A percentile compares a stretch with the other conserved stretches of the same genome.
phyloP scores from a whole-genome alignment of 768 basidiomycete species.

The Lepiota venenata region DNA sequence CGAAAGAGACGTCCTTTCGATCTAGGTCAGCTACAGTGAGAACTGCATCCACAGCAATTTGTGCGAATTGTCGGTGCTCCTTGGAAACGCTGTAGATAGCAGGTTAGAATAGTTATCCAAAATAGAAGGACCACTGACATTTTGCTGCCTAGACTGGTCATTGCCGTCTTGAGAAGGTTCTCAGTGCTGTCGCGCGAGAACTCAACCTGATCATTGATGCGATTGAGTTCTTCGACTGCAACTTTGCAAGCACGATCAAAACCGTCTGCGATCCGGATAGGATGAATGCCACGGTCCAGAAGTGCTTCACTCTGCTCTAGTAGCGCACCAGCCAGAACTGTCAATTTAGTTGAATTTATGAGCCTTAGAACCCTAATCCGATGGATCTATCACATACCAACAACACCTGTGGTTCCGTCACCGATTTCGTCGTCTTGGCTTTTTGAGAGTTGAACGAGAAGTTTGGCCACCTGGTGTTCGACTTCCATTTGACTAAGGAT shows the following conservation, averaged over 20 bases:
- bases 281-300: constrained; percentile 99
- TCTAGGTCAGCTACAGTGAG: constrained; percentile 93
- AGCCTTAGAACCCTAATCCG: background rate
- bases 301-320: constrained; percentile 92
- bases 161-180: constrained; percentile 91
- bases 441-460: constrained; percentile 94
- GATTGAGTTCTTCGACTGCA: constrained; percentile 87
- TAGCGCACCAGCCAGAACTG: constrained; percentile 96
- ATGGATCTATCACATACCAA: constrained; percentile 59
- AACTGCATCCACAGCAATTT: constrained; percentile 98
- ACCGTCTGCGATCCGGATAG: constrained; percentile 98
- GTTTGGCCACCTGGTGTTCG: constrained; percentile 98
- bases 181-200: constrained; percentile 80
- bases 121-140: constrained; percentile 59
- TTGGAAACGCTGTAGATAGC: constrained; percentile 78
- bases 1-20: constrained; percentile 93
- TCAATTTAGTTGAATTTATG: constrained; percentile 1
- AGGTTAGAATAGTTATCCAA: constrained; percentile 1
- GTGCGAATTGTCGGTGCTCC: constrained; percentile 91
- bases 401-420: constrained; percentile 98
- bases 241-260: constrained; percentile 93
- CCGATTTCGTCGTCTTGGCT: constrained; percentile 99
- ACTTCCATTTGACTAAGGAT: constrained; percentile 99
- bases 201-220: constrained; percentile 85
- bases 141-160: constrained; percentile 96